Evolutionary conservation across 1,139 yeast genomes (phyloP).

Genomic region (Taphrina sp.): DNA sequence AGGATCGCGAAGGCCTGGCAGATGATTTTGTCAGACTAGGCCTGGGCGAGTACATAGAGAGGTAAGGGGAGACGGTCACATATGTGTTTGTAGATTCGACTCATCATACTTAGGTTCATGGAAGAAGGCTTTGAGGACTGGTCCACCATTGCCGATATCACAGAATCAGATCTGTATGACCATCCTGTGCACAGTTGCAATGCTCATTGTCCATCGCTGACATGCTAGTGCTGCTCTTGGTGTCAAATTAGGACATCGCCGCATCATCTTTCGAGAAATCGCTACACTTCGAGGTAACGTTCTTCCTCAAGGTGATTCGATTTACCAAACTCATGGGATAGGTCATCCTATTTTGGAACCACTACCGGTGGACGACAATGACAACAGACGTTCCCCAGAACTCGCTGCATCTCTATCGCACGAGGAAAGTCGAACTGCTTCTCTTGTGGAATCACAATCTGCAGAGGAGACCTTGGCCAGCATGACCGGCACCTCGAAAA

Average conservation of each 20-base stretch:
- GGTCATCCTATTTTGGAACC: no score
- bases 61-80: background rate
- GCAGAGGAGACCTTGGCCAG: no score
- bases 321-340: no score
- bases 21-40: slow-evolving; percentile 13
- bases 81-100: background rate
- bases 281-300: slow-evolving; percentile 25
- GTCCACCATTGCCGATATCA: slow-evolving; percentile 25
- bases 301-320: no score
- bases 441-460: no score
- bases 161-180: slow-evolving; percentile 30
- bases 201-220: no score
- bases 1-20: no score
- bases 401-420: no score
- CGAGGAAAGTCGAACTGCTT: no score
- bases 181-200: background rate
- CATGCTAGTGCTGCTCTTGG: slow-evolving; percentile 17
- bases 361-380: slow-evolving; percentile 13
- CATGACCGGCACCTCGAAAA: no score
- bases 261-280: slow-evolving; percentile 25
- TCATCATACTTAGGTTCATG: background rate
- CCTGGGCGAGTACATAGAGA: slow-evolving; percentile 15
- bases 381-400: no score
- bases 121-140: slow-evolving; percentile 29
- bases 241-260: slow-evolving; percentile 26